A percentile compares a stretch with the other conserved stretches of the same genome.
These are phyloP conservation scores for Alternaria gansuensis DNA, from an alignment of 2,329 filamentous ascomycete genomes.

Conservation along the genomic window DNA sequence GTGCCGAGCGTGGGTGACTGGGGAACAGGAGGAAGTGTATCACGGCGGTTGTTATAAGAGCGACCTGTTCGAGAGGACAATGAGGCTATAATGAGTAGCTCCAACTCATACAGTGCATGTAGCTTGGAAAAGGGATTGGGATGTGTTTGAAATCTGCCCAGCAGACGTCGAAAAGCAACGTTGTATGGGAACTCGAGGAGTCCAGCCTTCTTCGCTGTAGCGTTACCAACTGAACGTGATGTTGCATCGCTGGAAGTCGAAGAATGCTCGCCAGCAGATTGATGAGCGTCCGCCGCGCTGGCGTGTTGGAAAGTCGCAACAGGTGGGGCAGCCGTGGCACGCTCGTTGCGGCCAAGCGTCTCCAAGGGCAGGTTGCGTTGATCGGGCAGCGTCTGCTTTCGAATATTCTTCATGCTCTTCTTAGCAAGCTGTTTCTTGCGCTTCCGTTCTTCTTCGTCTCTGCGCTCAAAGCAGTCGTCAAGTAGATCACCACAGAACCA, in stretches of 20 bases:
- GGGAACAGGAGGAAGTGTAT: conserved; percentile 55
- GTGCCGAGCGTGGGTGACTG: conserved; percentile 58
- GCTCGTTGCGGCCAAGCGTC: conserved; percentile 54
- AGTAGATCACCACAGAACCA: conserved; percentile 76
- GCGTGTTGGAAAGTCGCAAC: conserved; percentile 55
- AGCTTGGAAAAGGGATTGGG: conserved; percentile 89
- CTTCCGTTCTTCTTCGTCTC: conserved; percentile 53
- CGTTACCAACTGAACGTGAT: conserved; percentile 52
- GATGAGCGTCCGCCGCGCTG: conserved; percentile 50
- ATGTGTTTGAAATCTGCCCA: conserved; percentile 87
- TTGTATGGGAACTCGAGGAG: conserved; percentile 77
- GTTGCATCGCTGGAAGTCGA: conserved; percentile 58
- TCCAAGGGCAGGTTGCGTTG: conserved; percentile 55
- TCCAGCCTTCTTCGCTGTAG: conserved; percentile 55
- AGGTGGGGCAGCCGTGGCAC: conserved; percentile 54
- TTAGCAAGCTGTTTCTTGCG: conserved; percentile 51
- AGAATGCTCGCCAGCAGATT: conserved; percentile 58
- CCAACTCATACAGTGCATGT: conserved; percentile 80
- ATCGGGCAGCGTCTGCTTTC: conserved; percentile 43
- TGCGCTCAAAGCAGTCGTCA: conserved; percentile 54
- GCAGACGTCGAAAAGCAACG: conserved; percentile 78
- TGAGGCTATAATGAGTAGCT: conserved; percentile 81
- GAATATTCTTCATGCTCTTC: conserved; percentile 71
- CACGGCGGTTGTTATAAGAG: conserved; percentile 52
- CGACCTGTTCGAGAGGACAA: conserved; percentile 66